phyloP scores from a whole-genome alignment of 2,329 filamentous ascomycete species.

The Colletotrichum sp. region DNA sequence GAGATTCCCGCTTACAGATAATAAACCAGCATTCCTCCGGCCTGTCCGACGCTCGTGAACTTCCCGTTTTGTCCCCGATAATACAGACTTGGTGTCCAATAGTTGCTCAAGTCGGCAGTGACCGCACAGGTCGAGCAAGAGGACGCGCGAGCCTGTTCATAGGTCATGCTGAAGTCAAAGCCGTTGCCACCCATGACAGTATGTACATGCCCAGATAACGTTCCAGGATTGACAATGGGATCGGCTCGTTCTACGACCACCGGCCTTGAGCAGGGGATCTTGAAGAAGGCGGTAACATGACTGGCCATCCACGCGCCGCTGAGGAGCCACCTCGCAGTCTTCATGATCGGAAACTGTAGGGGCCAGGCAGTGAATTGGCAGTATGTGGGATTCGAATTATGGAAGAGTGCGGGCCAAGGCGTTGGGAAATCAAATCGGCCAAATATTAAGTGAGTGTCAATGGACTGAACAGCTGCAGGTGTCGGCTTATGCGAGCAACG shows the following conservation, averaged over 20 bases:
- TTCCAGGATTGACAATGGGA: conserved; percentile 62
- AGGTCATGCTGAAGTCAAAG: conserved; percentile 61
- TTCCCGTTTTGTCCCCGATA: conserved; percentile 59
- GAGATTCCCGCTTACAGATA: conserved; percentile 48
- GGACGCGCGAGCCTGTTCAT: conserved; percentile 54
- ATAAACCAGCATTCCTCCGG: conserved; percentile 53
- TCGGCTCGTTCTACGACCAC: conserved; percentile 52
- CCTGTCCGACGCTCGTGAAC: conserved; percentile 47
- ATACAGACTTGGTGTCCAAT: conserved; percentile 69
- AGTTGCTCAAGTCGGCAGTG: conserved; percentile 66
- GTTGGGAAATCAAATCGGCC: neutral
- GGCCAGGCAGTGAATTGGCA: neutral
- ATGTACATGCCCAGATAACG: conserved; percentile 61
- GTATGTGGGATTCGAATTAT: neutral
- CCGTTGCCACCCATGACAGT: conserved; percentile 67
- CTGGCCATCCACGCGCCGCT: neutral
- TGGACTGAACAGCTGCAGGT: neutral
- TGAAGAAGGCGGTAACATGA: conserved; percentile 17
- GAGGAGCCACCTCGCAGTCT: neutral
- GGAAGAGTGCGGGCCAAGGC: neutral
- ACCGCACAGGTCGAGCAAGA: conserved; percentile 71
- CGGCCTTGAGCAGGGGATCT: conserved; percentile 20
- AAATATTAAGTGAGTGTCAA: neutral
- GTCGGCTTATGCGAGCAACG: neutral
- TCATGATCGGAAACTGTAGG: neutral